These are phyloP conservation scores for Acanthamoeba castellanii DNA, from an alignment of 208 protist species.

Conservation along the genomic window DNA sequence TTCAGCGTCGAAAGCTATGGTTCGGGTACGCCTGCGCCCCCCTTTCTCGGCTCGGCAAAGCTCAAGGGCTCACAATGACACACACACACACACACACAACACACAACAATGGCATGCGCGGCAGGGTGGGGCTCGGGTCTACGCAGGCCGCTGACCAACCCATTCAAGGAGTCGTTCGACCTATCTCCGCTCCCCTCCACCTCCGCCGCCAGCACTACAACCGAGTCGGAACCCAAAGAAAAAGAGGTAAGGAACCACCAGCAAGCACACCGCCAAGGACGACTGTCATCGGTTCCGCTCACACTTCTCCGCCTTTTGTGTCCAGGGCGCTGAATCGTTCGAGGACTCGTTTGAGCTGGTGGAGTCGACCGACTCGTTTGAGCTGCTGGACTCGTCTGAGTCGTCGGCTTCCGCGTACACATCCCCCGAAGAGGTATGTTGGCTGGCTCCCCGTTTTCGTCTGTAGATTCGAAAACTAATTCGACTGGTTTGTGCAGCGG, in stretches of 20 bases:
- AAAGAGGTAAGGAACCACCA: neutral
- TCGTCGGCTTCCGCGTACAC: neutral
- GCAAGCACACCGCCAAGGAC: no score
- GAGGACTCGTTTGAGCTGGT: slow-evolving; percentile 48
- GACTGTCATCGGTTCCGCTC: no score
- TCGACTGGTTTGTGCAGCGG: neutral
- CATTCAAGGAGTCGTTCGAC: slow-evolving; percentile 52
- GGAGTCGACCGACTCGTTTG: neutral
- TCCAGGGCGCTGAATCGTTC: neutral
- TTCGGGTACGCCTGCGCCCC: neutral
- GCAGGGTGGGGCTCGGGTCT: slow-evolving; percentile 39
- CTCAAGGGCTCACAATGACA: no score
- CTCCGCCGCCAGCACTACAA: neutral
- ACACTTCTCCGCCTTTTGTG: neutral
- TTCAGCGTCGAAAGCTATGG: slow-evolving; percentile 28
- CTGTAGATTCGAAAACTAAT: neutral
- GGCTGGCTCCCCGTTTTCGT: neutral
- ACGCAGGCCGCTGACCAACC: slow-evolving; percentile 37
- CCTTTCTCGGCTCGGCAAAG: no score
- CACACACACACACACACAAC: no score
- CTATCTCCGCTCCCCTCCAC: slow-evolving; percentile 3
- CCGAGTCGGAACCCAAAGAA: neutral
- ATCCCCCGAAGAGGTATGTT: neutral
- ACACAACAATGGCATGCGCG: no score
- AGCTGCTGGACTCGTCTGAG: no score